Base-by-base conservation (phyloP, 805 yeast species). In the Myxozyma geophila region DNA sequence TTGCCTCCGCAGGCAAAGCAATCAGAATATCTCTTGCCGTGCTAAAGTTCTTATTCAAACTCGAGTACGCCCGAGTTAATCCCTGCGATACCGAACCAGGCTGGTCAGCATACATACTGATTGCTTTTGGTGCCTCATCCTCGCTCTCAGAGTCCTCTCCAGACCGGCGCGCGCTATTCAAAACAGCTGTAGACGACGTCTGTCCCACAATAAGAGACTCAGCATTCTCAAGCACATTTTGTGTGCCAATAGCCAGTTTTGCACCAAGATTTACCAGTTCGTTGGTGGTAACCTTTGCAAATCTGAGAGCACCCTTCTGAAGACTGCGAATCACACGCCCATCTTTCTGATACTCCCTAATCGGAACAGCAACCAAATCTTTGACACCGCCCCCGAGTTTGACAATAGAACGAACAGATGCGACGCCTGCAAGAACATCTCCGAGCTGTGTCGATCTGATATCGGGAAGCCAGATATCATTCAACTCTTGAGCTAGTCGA, bases 201-300 rank as follows among this genome's bases (percentile, higher is more conserved):
- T 60, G 44, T 58, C 96, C 96, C 7, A 95, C 96, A 46, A 90
- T 76, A 7, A 84, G 81, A 68, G 87, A 88, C 72, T 92, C 98
- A 0, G 96, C 87, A 58, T 83, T 85, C 70, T 92, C 97, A 50
- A 92, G 75, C 1, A 90, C 75, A 0, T 87, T 85, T 71, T 92
- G 98, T 0, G 97, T 89, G 0, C 98, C 97, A 9, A 92, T 87
- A 0, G 96, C 92, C 36, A 92, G 73, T 70, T 88, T 90, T 0
- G 89, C 93, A 0, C 97, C 96, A 52, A 92, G 79, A 70, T 88
- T 87, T 51, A 92, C 78, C 40, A 92, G 75, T 73, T 92, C 97
- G 61, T 87, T 88, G 2, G 95, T 83, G 0, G 98, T 88, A 2
- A 88, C 86, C 69, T 82, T 86, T 1, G 92, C 86, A 75, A 92